These are phyloP conservation scores for Acorus calamus DNA, from an alignment of 106 monocot genomes.

Conservation along the genomic window DNA sequence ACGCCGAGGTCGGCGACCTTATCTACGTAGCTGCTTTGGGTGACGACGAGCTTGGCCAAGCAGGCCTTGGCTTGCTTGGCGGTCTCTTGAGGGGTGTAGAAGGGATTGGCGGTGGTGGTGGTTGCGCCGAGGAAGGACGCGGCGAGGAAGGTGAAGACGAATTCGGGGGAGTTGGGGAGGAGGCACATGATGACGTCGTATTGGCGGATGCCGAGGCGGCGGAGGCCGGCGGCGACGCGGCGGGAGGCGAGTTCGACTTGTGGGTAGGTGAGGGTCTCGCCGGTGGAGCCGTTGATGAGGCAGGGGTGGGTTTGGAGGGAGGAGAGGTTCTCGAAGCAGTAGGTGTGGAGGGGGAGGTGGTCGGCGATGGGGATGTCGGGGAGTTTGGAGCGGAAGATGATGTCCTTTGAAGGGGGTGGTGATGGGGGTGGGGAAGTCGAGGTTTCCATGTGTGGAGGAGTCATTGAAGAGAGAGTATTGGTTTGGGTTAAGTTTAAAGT, in stretches of 20 bases:
- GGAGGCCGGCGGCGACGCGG: conserved; percentile 45
- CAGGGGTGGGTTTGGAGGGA: conserved; percentile 39
- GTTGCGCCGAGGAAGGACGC: conserved; percentile 60
- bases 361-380: conserved; percentile 65
- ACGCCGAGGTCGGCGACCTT: conserved; percentile 37
- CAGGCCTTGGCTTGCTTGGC: conserved; percentile 48
- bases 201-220: conserved; percentile 31
- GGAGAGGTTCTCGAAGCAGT: conserved; percentile 60
- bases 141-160: conserved; percentile 67
- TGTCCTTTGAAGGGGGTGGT: conserved; percentile 11
- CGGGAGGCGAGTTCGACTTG: conserved; percentile 46
- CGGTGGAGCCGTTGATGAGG: conserved; percentile 61
- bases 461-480: too few relatives aligned
- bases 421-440: not conserved
- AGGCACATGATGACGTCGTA: conserved; percentile 69
- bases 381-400: conserved; percentile 75
- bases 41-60: conserved; percentile 42
- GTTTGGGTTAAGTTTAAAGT: too few relatives aligned
- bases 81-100: conserved; percentile 60
- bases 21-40: conserved; percentile 43
- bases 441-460: too few relatives aligned
- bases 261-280: conserved; percentile 30
- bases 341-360: conserved; percentile 67
- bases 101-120: conserved; percentile 79
- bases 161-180: conserved; percentile 66